A percentile compares a stretch with the other conserved stretches of the same genome.
Conservation (phyloP, 805 yeast species). For the Spencermartinsiella europaea region DNA sequence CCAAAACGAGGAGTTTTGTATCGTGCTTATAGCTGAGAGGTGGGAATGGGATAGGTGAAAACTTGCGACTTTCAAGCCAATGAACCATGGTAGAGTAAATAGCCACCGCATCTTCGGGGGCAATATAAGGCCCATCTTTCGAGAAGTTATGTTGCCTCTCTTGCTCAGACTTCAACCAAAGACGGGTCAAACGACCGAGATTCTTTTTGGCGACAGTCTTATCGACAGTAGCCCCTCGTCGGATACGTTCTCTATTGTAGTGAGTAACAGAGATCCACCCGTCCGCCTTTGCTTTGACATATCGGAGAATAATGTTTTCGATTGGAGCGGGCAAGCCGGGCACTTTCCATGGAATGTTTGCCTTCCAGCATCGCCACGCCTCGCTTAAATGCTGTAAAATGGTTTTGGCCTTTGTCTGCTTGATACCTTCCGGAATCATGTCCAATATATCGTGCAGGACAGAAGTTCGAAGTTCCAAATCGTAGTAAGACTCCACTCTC, state of each 20-base stretch:
- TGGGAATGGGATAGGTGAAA: conserved; percentile 89
- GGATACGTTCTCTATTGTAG: conserved; percentile 81
- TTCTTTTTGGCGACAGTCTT: conserved; percentile 93
- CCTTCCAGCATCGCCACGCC: conserved; percentile 99
- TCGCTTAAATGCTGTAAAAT: conserved; percentile 91
- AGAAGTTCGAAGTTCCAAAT: conserved; percentile 84
- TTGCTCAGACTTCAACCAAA: conserved; percentile 92
- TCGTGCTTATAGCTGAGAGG: conserved; percentile 90
- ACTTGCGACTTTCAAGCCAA: conserved; percentile 83
- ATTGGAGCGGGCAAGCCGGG: conserved; percentile 94
- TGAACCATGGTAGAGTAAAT: conserved; percentile 82
- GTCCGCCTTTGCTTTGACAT: conserved; percentile 91
- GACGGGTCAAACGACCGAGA: conserved; percentile 80
- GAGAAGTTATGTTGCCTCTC: conserved; percentile 76
- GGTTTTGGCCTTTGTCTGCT: conserved; percentile 79
- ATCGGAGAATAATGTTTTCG: conserved; percentile 78
- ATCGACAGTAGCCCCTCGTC: conserved; percentile 87
- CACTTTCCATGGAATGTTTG: conserved; percentile 96
- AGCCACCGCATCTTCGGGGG: conserved; percentile 83
- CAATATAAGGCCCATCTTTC: conserved; percentile 79
- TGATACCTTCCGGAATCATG: conserved; percentile 93
- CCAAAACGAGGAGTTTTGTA: conserved; percentile 81
- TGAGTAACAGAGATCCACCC: conserved; percentile 96
- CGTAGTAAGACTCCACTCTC: conserved; percentile 91
- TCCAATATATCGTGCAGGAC: conserved; percentile 95